Percentiles rank a stretch among this genome's conserved stretches.
Evolutionary conservation across 805 yeast genomes (phyloP).

Genomic region (Spencermartinsiella europaea): DNA sequence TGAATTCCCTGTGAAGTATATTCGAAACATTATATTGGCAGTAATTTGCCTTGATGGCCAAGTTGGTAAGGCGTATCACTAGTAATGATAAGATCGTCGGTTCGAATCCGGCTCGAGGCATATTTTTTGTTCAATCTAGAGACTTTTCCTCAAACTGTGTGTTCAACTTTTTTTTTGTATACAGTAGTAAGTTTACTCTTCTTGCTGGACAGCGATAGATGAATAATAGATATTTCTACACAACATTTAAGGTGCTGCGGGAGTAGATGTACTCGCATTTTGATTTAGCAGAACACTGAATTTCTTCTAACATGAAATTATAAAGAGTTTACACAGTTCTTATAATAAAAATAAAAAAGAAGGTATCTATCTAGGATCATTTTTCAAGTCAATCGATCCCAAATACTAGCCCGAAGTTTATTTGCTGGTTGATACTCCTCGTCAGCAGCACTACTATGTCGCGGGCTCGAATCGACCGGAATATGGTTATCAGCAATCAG

Average conservation of each 20-base stretch:
- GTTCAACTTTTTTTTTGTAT: no score
- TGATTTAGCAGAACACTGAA: no score
- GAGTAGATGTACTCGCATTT: no score
- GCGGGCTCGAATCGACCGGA: background rate
- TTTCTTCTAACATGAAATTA: no score
- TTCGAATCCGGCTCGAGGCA: conserved; percentile 18
- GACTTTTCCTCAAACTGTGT: no score
- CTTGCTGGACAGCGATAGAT: no score
- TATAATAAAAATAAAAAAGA: no score
- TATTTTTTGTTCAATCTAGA: conserved; percentile 12
- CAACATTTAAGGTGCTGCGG: no score
- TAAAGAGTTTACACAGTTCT: no score
- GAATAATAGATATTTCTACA: no score
- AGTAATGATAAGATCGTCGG: conserved; percentile 77
- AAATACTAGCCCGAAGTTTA: background rate
- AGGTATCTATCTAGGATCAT: no score
- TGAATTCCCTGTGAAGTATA: background rate
- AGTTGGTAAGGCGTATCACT: conserved; percentile 85
- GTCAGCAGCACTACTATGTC: background rate
- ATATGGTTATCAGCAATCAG: conserved; percentile 15
- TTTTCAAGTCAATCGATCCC: background rate
- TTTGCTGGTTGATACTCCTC: background rate
- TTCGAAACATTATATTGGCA: background rate
- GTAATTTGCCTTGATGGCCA: conserved; percentile 48
- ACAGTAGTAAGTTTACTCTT: no score